Conservation (phyloP, 1,284 basidiomycete genomes). For the Trametes polyzona region DNA sequence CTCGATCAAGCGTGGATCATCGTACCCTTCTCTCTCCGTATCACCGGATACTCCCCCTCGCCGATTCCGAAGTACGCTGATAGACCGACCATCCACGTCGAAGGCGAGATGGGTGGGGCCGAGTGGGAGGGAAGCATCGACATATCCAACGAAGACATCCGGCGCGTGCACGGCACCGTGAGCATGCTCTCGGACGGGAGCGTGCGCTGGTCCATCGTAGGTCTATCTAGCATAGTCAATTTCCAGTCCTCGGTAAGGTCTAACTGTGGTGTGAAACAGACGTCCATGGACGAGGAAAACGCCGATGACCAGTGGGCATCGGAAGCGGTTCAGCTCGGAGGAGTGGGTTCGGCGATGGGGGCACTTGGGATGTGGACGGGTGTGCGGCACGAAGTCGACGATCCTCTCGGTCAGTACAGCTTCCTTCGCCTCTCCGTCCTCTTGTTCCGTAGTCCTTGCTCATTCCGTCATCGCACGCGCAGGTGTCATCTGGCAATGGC, state of each 20-base stretch:
- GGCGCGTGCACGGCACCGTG: conserved; percentile 47
- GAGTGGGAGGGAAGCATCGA: conserved; percentile 13
- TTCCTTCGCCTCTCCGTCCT: too few relatives aligned
- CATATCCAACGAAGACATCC: conserved; percentile 27
- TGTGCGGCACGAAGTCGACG: conserved; percentile 51
- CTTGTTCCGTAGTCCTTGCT: too few relatives aligned
- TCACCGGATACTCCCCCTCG: too few relatives aligned
- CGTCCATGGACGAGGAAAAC: conserved; percentile 20
- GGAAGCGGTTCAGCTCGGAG: conserved; percentile 60
- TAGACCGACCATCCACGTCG: conserved; percentile 55
- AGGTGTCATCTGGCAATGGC: too few relatives aligned
- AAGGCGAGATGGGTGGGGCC: conserved; percentile 48
- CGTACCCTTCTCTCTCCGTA: conserved; percentile 52
- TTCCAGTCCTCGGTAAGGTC: conserved; percentile 39
- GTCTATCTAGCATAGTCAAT: too few relatives aligned
- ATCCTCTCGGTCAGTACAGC: too few relatives aligned
- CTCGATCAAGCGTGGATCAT: conserved; percentile 51
- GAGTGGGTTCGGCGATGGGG: conserved; percentile 53
- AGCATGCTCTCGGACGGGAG: conserved; percentile 54
- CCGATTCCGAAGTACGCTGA: conserved; percentile 38
- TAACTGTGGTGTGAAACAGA: not conserved
- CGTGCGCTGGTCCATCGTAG: conserved; percentile 58
- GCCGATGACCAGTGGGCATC: conserved; percentile 51
- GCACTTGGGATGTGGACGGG: conserved; percentile 66
- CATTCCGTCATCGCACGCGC: too few relatives aligned